Base-by-base conservation (phyloP, 352 stramenopile genomes). In the Pythium apleroticum region DNA sequence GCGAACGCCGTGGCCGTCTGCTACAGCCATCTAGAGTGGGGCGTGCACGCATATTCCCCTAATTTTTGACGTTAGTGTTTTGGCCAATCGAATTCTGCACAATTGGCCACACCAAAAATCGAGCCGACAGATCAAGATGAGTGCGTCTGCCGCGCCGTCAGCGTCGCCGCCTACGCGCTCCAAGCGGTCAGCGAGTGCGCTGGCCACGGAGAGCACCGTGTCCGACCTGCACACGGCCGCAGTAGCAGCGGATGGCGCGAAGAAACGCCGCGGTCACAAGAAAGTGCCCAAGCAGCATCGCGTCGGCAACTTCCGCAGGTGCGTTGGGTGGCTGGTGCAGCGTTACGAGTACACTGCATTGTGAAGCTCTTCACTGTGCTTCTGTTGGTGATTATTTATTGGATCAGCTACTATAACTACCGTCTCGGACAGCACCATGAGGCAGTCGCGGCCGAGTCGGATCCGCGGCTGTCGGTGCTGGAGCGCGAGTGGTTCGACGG, bases 281-380 rank as follows among this genome's bases (percentile, higher is more conserved):
- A 70, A 70, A 48, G 41, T 70, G 50, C 64, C 64, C 19, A 70
- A 70, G 31, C 56, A 70, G 52, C 64, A 88, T 30, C 80, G 81
- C 50, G 83, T 91, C 17, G 83, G 82, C 45, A 93, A 91, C 73
- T 93, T 93, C 52, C 74, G 77, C 24, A 93, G 82, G 83, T 88
- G 20, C 20, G 66, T n/a, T 61, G 33, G 10, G 43, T 49, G 10
- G 12, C 10, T 7, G 39, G 45, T 35, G 8, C 6, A 31, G 37
- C 25, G 11, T 50, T 19, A 52, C n/a, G n/a, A n/a, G n/a, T n/a
- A n/a, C n/a, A n/a, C n/a, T n/a, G n/a, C n/a, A n/a, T n/a, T n/a
- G n/a, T n/a, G n/a, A n/a, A n/a, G n/a, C n/a, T n/a, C n/a, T n/a
- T n/a, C n/a, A n/a, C n/a, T 33, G 9, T 9, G 30, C 4, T 33